phyloP scores from a whole-genome alignment of 2,329 filamentous ascomycete genomes.

The Penicillium sp. region DNA sequence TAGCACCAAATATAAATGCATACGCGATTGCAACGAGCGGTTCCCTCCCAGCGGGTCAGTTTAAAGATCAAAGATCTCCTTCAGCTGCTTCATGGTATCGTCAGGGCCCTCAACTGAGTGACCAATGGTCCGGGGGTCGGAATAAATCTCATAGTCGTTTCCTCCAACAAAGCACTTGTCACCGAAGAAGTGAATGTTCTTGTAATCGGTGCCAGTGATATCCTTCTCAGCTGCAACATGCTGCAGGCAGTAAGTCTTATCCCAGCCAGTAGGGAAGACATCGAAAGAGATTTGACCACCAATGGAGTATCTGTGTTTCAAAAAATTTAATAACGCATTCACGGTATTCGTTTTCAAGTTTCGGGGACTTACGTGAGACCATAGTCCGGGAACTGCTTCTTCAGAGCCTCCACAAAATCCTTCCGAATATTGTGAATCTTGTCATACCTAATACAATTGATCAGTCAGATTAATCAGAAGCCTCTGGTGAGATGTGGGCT shows the following conservation, averaged over 20 bases:
- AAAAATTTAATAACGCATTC: background rate
- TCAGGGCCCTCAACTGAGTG: slow-evolving; percentile 80
- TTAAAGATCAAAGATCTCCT: slow-evolving; percentile 73
- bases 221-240: slow-evolving; percentile 82
- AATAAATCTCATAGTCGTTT: slow-evolving; percentile 94
- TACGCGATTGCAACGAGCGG: background rate
- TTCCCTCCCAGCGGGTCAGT: background rate
- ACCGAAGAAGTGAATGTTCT: slow-evolving; percentile 94
- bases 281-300: slow-evolving; percentile 98
- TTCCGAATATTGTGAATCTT: slow-evolving; percentile 71
- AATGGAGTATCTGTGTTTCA: slow-evolving; percentile 71
- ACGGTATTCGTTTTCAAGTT: background rate
- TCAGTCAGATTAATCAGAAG: slow-evolving; percentile 8
- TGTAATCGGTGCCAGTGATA: slow-evolving; percentile 65
- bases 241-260: slow-evolving; percentile 94
- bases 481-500: background rate
- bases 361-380: slow-evolving; percentile 71
- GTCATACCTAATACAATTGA: slow-evolving; percentile 60
- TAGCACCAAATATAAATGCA: background rate
- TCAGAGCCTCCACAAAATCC: slow-evolving; percentile 72
- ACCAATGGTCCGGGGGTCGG: slow-evolving; percentile 75
- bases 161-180: slow-evolving; percentile 91
- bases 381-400: slow-evolving; percentile 77
- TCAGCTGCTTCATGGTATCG: slow-evolving; percentile 77
- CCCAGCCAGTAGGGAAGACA: slow-evolving; percentile 94